These are phyloP conservation scores for Gossypium arboreum DNA, from an alignment of 345 rosid species.

Conservation along the genomic window DNA sequence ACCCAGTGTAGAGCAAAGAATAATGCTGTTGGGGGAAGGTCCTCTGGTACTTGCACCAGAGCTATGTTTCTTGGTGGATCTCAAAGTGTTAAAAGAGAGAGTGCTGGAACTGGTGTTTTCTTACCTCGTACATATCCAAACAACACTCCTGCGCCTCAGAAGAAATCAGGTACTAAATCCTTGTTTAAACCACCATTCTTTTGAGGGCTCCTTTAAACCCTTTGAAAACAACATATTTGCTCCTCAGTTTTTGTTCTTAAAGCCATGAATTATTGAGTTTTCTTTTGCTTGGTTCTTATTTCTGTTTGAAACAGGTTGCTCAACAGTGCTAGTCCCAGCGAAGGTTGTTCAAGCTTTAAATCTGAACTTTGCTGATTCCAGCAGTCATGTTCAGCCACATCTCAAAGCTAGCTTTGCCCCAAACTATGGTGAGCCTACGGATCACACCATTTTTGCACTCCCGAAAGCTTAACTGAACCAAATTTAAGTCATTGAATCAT, in stretches of 20 bases:
- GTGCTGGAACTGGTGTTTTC: slow-evolving; percentile 86
- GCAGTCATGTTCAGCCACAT: slow-evolving; percentile 25
- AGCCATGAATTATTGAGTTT: neutral
- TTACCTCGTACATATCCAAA: slow-evolving; percentile 48
- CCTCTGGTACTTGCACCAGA: slow-evolving; percentile 19
- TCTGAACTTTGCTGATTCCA: slow-evolving; percentile 30
- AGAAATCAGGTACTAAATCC: slow-evolving; percentile 46
- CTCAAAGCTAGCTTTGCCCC: slow-evolving; percentile 22
- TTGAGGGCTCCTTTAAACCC: too few species aligned
- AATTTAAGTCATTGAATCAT: neutral
- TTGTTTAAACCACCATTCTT: too few species aligned
- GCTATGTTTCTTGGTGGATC: slow-evolving; percentile 34
- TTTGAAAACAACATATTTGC: neutral
- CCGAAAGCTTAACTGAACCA: neutral
- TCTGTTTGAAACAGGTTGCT: slow-evolving; percentile 17
- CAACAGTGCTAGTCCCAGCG: slow-evolving; percentile 41
- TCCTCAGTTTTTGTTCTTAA: neutral
- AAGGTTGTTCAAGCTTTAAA: slow-evolving; percentile 57
- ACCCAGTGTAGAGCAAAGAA: slow-evolving; percentile 26
- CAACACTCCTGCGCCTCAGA: slow-evolving; percentile 37
- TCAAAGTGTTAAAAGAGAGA: slow-evolving; percentile 33
- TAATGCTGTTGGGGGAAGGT: slow-evolving; percentile 1
- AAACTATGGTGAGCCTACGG: slow-evolving; percentile 26
- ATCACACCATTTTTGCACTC: too few species aligned
- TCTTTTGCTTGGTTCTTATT: neutral